Percentiles rank a stretch among this genome's conserved stretches.
Evolutionary conservation across 2,329 filamentous ascomycete genomes (phyloP).

Genomic region (Arthrocladium fulminans): DNA sequence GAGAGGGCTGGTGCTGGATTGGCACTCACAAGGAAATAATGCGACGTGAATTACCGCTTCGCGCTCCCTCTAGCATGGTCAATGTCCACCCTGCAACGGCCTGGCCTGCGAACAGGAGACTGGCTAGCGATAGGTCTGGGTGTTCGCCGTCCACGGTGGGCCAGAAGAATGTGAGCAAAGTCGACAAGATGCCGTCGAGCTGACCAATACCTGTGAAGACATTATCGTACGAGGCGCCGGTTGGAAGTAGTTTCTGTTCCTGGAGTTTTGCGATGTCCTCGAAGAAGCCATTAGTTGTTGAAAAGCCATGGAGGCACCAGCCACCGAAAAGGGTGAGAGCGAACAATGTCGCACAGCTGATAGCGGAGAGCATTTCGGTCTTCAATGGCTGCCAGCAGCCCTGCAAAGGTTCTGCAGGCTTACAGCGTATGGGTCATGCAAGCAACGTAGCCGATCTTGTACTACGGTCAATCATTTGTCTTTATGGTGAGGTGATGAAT

Average conservation of each 20-base stretch:
- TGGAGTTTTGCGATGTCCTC: neutral
- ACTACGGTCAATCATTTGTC: no score
- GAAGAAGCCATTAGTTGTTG: conserved; percentile 8
- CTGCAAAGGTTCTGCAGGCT: no score
- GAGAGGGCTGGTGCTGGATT: neutral
- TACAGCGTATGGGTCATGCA: no score
- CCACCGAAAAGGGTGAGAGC: conserved; percentile 9
- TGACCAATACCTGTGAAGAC: conserved; percentile 29
- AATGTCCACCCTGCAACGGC: conserved; percentile 32
- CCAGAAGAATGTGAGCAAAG: conserved; percentile 32
- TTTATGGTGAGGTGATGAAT: no score
- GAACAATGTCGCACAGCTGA: neutral
- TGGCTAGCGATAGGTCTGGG: conserved; percentile 26
- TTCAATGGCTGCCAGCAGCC: no score
- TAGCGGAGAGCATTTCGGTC: neutral
- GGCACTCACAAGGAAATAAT: conserved; percentile 34
- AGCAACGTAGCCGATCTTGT: no score
- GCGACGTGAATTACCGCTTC: conserved; percentile 34
- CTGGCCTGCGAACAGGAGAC: conserved; percentile 32
- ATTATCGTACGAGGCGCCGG: conserved; percentile 21
- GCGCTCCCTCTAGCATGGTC: conserved; percentile 36
- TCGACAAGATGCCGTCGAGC: conserved; percentile 27
- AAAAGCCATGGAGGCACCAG: conserved; percentile 10
- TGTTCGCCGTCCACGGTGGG: conserved; percentile 29
- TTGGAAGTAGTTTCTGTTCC: conserved; percentile 5